Evolutionary conservation across 441 rosid species (phyloP).

Genomic region (Gossypium lobatum): DNA sequence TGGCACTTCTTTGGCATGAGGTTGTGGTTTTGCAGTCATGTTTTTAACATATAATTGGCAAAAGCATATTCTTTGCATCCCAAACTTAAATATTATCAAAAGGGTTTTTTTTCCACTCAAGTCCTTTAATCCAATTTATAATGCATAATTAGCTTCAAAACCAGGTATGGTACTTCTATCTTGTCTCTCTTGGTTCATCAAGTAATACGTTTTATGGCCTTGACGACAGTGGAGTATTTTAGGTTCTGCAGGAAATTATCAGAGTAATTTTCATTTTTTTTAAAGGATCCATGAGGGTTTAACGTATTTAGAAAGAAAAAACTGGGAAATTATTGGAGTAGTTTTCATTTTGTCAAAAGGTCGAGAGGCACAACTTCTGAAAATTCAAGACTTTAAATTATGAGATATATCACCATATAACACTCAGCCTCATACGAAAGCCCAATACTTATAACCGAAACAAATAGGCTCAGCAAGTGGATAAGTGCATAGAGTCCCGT

Average conservation of each 20-base stretch:
- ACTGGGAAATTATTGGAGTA: not conserved
- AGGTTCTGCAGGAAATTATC: not conserved
- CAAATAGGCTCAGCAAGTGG: not conserved
- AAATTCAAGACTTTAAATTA: not conserved
- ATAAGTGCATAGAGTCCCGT: not conserved
- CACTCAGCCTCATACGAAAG: not conserved
- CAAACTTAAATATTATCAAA: not conserved
- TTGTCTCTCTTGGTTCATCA: not conserved
- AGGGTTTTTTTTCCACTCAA: not conserved
- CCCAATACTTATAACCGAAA: not conserved
- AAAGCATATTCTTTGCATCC: not conserved
- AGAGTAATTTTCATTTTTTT: no score
- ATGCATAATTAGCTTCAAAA: not conserved
- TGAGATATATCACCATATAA: not conserved
- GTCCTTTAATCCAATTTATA: conserved; percentile 2
- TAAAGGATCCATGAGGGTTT: not conserved
- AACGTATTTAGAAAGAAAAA: not conserved
- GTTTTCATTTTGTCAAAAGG: not conserved
- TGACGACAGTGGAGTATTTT: not conserved
- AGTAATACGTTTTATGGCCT: not conserved
- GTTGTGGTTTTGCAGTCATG: not conserved
- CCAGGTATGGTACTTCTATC: not conserved
- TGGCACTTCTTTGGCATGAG: not conserved
- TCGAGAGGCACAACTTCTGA: not conserved
- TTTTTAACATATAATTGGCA: not conserved